Evolutionary conservation across 2,329 filamentous ascomycete species (phyloP), one percentile per base, ranked within the genome.

Genomic region (Myotisia sp.): DNA sequence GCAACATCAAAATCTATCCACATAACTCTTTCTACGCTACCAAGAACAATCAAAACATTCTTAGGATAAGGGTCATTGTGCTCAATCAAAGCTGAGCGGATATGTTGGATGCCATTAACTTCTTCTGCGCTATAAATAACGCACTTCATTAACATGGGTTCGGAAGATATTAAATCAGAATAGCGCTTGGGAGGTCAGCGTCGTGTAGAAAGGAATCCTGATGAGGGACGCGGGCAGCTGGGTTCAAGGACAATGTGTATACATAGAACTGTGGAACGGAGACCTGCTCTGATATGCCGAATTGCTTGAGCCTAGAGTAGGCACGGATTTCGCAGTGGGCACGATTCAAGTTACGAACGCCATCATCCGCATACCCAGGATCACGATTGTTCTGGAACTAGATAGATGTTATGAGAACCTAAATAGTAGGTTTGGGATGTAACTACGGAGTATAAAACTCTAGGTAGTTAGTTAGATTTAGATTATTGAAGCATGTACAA

Each of bases 1-100:
- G 40, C 33, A 38, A 42, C 33, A 38, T 42, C 38, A 37, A 42
- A 42, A 37, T 42, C 38, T 27, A 38, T 37, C 41, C 38, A 42
- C 9, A 42, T n/a, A 20, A 41, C 38, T 35, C 40, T 34, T 33
- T 42, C 41, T 3, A 34, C 14, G 9, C 38, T 26, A 10, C 35
- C 39, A 21, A 37, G 39, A 17, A 43, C 27, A 23, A 43, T 42
- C 29, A 40, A 6, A 13, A 40, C 37, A 23, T 43, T 43, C 37
- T 42, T 43, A 10, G 37, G 41, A 37, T 43, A 42, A 26, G 34
- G 28, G 20, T 41, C 41, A 37, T 42, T 43, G 26, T 43, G 41
- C 19, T 41, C 37, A 36, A 43, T 20, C 16, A 41, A 26, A 33
- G 36, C 41, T 17, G 19, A 39, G 39, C 41, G 41, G 23, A 41